Percentiles rank a stretch among this genome's conserved stretches.
Evolutionary conservation across 1,139 yeast species (phyloP).

Genomic region (Suhomyces anneliseae): DNA sequence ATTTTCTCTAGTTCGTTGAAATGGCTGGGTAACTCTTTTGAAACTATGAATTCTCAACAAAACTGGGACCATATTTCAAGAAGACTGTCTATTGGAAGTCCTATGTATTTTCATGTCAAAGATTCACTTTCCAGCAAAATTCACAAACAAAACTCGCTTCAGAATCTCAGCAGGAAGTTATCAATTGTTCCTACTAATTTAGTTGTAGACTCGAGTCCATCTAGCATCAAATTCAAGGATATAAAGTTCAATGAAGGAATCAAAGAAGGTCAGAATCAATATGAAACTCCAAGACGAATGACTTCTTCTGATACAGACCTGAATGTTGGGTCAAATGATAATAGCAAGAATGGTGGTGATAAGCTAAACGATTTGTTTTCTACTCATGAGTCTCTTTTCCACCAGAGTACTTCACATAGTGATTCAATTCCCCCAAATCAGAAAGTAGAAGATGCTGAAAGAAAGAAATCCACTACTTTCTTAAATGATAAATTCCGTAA

Average conservation of each 20-base stretch:
- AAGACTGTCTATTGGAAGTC: constrained; percentile 31
- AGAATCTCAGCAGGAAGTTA: constrained; percentile 23
- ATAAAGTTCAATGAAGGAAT: constrained; percentile 23
- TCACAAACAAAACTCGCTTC: constrained; percentile 13
- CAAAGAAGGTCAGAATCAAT: not conserved
- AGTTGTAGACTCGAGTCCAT: constrained; percentile 15
- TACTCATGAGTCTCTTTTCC: constrained; percentile 37
- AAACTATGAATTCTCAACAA: not conserved
- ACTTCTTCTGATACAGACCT: not conserved
- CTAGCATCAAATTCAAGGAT: constrained; percentile 28
- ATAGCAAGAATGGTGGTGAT: not conserved
- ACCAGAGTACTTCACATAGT: constrained; percentile 7
- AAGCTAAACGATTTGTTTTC: constrained; percentile 26
- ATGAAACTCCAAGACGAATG: not conserved
- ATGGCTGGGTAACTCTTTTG: not conserved
- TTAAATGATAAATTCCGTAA: constrained; percentile 18
- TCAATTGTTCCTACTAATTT: constrained; percentile 32
- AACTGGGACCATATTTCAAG: constrained; percentile 20
- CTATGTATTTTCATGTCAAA: constrained; percentile 21
- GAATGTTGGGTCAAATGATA: not conserved
- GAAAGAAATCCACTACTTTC: constrained; percentile 6
- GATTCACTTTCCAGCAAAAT: constrained; percentile 16
- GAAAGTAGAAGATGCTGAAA: constrained; percentile 12
- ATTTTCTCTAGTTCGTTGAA: not conserved
- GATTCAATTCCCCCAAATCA: not conserved